Base-by-base conservation (phyloP, 2,329 filamentous ascomycete genomes). In the Talaromyces sp. region DNA sequence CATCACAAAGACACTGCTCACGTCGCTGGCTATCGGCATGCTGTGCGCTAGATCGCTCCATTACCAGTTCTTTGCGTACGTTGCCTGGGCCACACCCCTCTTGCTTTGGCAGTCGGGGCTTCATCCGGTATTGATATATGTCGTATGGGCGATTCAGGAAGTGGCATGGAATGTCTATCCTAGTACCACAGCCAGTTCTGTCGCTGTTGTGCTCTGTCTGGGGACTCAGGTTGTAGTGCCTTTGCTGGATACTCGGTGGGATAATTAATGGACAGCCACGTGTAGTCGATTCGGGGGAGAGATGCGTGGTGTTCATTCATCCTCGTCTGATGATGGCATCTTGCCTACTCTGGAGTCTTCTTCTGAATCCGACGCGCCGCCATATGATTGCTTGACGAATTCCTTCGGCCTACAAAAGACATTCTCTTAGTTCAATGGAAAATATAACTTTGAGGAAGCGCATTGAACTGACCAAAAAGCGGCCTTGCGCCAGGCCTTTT, bases 101-200 rank as follows among this genome's bases (percentile, higher is more conserved):
- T 80, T 97, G 64, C 83, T 96, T 57, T 97, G 92, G 91, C 85
- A 85, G 68, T 85, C 87, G 59, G 87, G 88, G 1, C 78, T 87
- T 62, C 86, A 88, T 67, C 88, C 89, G 0, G 70, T 88, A 11
- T 68, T 88, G 32, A 84, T 91, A 66, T 88, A 88, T 68, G 77
- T 76, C 3, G 75, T 92, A 10, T 96, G 90, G 89, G 83, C 80
- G 3, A 80, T 85, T 61, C 92, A 97, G 75, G 92, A 97, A 74
- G 92, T 89, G 87, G 91, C 90, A 12, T 97, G 92, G 92, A 96
- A 97, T 67, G 86, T 92, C 10, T 97, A 89, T 71, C 92, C 92
- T n/a, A 96, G 91, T 71, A 89, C 87, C 35, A 75, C 80, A 58
- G 64, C 71, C 38, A 90, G 87, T 72, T 90, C 88, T 6, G 74